Evolutionary conservation across 768 basidiomycete genomes (phyloP).

Genomic region (Boletus speciosus): DNA sequence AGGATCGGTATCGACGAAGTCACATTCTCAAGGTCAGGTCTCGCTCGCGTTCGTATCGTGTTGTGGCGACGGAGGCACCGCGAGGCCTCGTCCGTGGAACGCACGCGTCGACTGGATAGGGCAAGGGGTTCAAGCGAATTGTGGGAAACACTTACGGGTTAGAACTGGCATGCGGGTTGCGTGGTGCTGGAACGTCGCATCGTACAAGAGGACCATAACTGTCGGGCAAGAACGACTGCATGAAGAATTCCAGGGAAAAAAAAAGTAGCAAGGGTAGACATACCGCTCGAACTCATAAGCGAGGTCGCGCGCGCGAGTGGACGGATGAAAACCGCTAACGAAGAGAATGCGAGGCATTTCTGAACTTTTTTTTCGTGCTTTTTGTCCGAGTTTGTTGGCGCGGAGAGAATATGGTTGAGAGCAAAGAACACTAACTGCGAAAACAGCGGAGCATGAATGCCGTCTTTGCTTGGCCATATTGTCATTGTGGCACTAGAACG

Average conservation of each 20-base stretch:
- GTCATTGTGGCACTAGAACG: constrained; percentile 33
- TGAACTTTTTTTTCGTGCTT: constrained; percentile 8
- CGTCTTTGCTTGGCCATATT: constrained; percentile 30
- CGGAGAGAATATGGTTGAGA: constrained; percentile 24
- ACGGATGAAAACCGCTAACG: constrained; percentile 79
- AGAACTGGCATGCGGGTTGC: constrained; percentile 67
- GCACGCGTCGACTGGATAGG: constrained; percentile 38
- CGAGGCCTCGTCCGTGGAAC: constrained; percentile 29
- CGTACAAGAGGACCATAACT: constrained; percentile 82
- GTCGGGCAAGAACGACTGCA: constrained; percentile 3
- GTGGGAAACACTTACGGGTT: constrained; percentile 70
- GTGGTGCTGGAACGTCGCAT: constrained; percentile 87
- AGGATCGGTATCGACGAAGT: constrained; percentile 29
- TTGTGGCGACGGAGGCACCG: constrained; percentile 23
- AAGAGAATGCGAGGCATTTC: constrained; percentile 80
- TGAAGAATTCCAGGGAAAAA: constrained; percentile 3
- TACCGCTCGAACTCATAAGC: constrained; percentile 88
- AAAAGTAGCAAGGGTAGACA: constrained; percentile 10
- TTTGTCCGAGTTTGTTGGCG: neutral
- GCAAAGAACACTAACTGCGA: constrained; percentile 13
- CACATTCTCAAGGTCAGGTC: constrained; percentile 19
- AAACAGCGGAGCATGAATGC: constrained; percentile 32
- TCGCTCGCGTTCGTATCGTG: constrained; percentile 31
- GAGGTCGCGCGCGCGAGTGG: constrained; percentile 79
- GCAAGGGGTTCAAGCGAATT: constrained; percentile 30